Percentiles rank a stretch among this genome's conserved stretches.
phyloP scores from a whole-genome alignment of 2,329 filamentous ascomycete species.

The Epichloe brachyelytri region DNA sequence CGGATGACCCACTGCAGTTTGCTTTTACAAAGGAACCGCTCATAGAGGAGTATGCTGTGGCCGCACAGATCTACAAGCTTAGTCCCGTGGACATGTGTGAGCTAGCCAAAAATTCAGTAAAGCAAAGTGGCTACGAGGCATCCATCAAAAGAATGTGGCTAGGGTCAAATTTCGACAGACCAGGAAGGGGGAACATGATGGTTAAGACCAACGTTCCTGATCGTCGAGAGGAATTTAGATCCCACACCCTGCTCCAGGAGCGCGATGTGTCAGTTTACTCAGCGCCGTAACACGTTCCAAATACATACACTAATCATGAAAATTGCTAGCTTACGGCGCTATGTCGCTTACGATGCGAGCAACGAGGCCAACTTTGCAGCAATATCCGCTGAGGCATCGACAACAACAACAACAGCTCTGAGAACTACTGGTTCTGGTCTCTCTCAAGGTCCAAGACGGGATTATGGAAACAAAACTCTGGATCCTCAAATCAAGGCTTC shows the following conservation, averaged over 20 bases:
- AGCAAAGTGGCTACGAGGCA: constrained; percentile 86
- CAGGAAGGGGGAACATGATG: constrained; percentile 84
- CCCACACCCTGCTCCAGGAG: constrained; percentile 77
- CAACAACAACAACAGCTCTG: not conserved
- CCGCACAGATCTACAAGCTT: constrained; percentile 96
- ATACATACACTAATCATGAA: not conserved
- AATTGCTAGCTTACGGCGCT: constrained; percentile 26
- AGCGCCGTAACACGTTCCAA: constrained; percentile 1
- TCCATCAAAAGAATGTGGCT: constrained; percentile 87
- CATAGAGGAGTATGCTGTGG: constrained; percentile 96
- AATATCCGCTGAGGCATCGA: not conserved
- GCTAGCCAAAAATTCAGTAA: constrained; percentile 87
- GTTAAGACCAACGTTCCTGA: constrained; percentile 95
- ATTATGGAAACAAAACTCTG: not conserved
- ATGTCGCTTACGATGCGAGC: constrained; percentile 23
- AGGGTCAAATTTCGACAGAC: constrained; percentile 61
- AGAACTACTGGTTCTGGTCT: not conserved
- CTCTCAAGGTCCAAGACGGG: not conserved
- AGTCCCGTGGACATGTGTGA: constrained; percentile 98
- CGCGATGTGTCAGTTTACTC: constrained; percentile 56
- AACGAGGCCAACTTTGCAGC: constrained; percentile 9
- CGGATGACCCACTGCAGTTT: constrained; percentile 93
- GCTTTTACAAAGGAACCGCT: constrained; percentile 96
- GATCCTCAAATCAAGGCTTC: not conserved
- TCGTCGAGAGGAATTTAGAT: constrained; percentile 76